Percentiles rank a stretch among this genome's conserved stretches.
Evolutionary conservation across 2,329 filamentous ascomycete genomes (phyloP).

Genomic region (Knoxdaviesia capensis): DNA sequence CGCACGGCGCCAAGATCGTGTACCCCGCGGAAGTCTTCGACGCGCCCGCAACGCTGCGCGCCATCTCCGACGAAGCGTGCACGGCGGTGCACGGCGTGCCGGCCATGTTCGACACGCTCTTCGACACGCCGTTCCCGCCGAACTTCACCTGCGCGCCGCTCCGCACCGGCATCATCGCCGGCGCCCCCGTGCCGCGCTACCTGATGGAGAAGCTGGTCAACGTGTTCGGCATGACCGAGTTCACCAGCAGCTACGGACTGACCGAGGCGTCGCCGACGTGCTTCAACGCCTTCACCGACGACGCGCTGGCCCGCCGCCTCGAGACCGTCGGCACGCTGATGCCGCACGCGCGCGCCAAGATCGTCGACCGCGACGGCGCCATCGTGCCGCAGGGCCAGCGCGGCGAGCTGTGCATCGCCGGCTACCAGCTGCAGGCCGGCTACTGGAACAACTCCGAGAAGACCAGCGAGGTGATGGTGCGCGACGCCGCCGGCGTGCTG

Average conservation of each 20-base stretch:
- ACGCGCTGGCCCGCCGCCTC: conserved; percentile 44
- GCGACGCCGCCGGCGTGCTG: conserved; percentile 29
- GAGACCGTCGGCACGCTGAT: conserved; percentile 58
- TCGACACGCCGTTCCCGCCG: conserved; percentile 22
- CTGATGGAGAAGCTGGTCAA: conserved; percentile 54
- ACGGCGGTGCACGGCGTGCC: conserved; percentile 67
- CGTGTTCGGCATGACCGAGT: conserved; percentile 56
- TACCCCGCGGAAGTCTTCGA: conserved; percentile 61
- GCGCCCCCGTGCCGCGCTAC: conserved; percentile 54
- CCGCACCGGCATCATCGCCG: conserved; percentile 61
- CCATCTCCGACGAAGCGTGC: conserved; percentile 45
- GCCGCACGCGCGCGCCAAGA: conserved; percentile 59
- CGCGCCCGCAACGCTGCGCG: conserved; percentile 40
- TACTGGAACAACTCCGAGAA: conserved; percentile 55
- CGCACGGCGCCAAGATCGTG: conserved; percentile 56
- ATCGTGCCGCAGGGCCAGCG: conserved; percentile 45
- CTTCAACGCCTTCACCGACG: conserved; percentile 61
- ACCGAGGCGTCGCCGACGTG: conserved; percentile 65
- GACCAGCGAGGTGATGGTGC: conserved; percentile 39
- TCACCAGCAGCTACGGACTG: conserved; percentile 49
- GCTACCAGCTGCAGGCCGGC: conserved; percentile 52
- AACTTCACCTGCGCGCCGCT: conserved; percentile 29
- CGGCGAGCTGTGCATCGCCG: conserved; percentile 60
- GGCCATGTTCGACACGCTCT: conserved; percentile 59
- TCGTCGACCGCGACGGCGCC: conserved; percentile 46